These are phyloP conservation scores for Oidium heveae DNA, from an alignment of 2,329 filamentous ascomycete species.

Conservation along the genomic window DNA sequence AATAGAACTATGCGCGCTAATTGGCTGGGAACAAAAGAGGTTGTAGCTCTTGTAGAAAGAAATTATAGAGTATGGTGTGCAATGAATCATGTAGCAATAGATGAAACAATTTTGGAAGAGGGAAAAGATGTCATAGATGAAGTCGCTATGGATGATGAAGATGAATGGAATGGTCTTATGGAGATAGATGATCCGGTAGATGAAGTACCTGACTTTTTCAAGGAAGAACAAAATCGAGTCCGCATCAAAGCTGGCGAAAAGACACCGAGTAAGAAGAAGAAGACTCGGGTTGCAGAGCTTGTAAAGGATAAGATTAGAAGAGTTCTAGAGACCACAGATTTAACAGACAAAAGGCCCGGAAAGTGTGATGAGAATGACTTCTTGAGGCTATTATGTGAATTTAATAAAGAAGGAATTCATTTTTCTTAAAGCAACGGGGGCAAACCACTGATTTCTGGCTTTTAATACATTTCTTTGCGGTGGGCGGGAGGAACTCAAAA, in stretches of 20 bases:
- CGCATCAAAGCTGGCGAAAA: constrained; percentile 20
- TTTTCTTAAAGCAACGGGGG: constrained; percentile 23
- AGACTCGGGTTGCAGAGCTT: constrained; percentile 54
- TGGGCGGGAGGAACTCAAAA: no score
- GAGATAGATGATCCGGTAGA: constrained; percentile 29
- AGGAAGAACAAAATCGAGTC: constrained; percentile 24
- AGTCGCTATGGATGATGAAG: constrained; percentile 15
- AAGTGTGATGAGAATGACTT: constrained; percentile 90
- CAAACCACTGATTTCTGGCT: not conserved
- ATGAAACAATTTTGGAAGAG: constrained; percentile 30
- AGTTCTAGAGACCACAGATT: constrained; percentile 56
- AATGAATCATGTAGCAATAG: constrained; percentile 55
- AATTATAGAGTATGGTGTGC: constrained; percentile 86
- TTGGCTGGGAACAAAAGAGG: constrained; percentile 57
- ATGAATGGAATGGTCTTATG: constrained; percentile 25
- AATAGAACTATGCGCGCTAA: constrained; percentile 71
- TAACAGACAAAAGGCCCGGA: constrained; percentile 58
- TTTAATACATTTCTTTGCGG: no score
- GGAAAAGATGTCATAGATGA: constrained; percentile 20
- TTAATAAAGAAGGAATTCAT: constrained; percentile 83
- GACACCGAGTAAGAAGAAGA: constrained; percentile 45
- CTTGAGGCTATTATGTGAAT: constrained; percentile 50
- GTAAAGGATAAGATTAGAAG: constrained; percentile 71
- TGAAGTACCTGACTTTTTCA: constrained; percentile 65
- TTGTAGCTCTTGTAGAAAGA: constrained; percentile 57